Base-by-base conservation (phyloP, 2,329 filamentous ascomycete species). In the Colletotrichum somersetense region DNA sequence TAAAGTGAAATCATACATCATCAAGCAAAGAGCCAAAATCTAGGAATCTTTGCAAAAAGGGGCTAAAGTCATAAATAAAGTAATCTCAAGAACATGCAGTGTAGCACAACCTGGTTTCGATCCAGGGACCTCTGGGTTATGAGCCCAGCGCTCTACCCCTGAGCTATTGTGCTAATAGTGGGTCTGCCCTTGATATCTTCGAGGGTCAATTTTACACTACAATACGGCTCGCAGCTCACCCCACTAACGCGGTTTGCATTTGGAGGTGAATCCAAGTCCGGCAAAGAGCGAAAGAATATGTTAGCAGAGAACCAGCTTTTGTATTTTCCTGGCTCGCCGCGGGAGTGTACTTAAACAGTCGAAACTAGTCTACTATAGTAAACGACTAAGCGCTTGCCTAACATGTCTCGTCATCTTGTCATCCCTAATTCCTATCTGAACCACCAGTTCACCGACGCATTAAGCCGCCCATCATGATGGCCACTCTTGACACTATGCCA, bases 401-500 rank as follows among this genome's bases (percentile, higher is more conserved):
- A 35, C 2, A 35, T 23, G 7, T 7, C 7, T 18, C 8, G n/a
- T 40, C 16, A 11, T 30, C 3, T 6, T 8, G 0, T 5, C 16
- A 10, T 14, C 33, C 46, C 10, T 48, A 2, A 8, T 42, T 18
- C n/a, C 79, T 71, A 85, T 38, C 83, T 78, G 62, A 85, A 85
- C 83, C 83, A 85, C 83, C 83, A 85, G 65, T 85, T 85, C 20
- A 80, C 83, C 23, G 83, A 85, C 18, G 76, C 81, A 71, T 85
- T 85, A 4, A 85, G 75, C 11, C 75, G 65, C 7, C 83, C 83
- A 7, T 76, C 77, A 12, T 75, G 73, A 10, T 76, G 75, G 8
- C 74, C 76, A 67, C 83, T 85, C 71, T 81, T 83, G 20, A 85
- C 80, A n/a, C 83, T 85, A 74, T 85, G 79, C 83, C 83, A 85